These are phyloP conservation scores for Plantago lanceolata DNA, from an alignment of 305 asterid species.

Conservation along the genomic window DNA sequence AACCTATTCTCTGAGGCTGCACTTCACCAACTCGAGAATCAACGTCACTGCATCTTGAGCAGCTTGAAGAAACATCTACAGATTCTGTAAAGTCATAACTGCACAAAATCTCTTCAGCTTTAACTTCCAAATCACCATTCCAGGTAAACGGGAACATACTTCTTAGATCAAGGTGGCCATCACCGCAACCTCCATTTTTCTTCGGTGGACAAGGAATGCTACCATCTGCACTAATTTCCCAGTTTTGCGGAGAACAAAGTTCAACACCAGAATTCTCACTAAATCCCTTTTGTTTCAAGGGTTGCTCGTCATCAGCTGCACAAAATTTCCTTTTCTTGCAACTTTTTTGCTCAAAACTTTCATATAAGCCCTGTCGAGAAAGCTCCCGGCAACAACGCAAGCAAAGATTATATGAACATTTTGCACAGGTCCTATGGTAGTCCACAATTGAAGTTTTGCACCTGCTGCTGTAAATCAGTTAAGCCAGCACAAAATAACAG, in stretches of 20 bases:
- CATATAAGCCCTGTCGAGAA: slow-evolving; percentile 36
- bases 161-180: slow-evolving; percentile 58
- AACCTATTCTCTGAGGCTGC: slow-evolving; percentile 38
- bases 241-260: slow-evolving; percentile 32
- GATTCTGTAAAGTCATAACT: slow-evolving; percentile 41
- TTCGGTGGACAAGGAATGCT: slow-evolving; percentile 65
- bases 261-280: slow-evolving; percentile 35
- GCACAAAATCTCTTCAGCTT: slow-evolving; percentile 59
- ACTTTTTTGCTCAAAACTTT: slow-evolving; percentile 32
- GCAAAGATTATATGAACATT: slow-evolving; percentile 81
- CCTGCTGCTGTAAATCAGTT: slow-evolving; percentile 53
- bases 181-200: slow-evolving; percentile 76
- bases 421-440: slow-evolving; percentile 82
- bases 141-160: slow-evolving; percentile 60
- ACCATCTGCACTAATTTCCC: slow-evolving; percentile 54
- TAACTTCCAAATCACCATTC: slow-evolving; percentile 68
- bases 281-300: slow-evolving; percentile 28
- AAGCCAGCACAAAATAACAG: slow-evolving; percentile 28
- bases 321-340: slow-evolving; percentile 45
- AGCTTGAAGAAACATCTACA: slow-evolving; percentile 42
- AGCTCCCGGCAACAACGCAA: slow-evolving; percentile 72
- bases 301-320: slow-evolving; percentile 38
- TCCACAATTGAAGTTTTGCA: slow-evolving; percentile 71
- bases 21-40: slow-evolving; percentile 31
- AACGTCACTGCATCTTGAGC: slow-evolving; percentile 39